phyloP scores from a whole-genome alignment of 768 basidiomycete species.

The Leccinum olivaceopallidum region DNA sequence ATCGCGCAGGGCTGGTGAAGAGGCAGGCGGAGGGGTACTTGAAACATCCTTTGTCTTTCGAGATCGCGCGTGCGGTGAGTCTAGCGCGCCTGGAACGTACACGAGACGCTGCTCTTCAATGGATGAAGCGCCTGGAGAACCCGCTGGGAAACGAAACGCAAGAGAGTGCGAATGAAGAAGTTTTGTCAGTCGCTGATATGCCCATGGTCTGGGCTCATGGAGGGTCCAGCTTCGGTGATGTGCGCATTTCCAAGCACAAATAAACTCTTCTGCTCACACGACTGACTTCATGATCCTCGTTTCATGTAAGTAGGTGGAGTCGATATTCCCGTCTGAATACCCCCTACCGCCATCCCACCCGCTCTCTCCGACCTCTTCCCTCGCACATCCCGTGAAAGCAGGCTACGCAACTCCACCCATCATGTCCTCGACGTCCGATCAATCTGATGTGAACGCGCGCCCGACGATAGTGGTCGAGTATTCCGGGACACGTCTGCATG shows the following conservation, averaged over 20 bases:
- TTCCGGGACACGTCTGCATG: constrained; percentile 32
- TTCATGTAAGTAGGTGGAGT: constrained; percentile 32
- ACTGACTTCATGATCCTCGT: background rate
- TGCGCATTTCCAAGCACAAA: constrained; percentile 2
- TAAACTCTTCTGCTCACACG: too few species aligned
- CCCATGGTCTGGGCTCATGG: constrained; percentile 14
- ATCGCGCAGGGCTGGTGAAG: constrained; percentile 41
- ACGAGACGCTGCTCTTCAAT: constrained; percentile 20
- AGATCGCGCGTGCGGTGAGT: constrained; percentile 30
- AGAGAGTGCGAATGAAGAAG: background rate
- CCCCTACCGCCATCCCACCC: constrained; percentile 29
- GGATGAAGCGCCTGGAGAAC: constrained; percentile 19
- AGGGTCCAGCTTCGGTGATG: constrained; percentile 33
- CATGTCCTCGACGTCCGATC: background rate
- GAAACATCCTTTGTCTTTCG: constrained; percentile 48
- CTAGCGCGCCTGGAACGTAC: constrained; percentile 9
- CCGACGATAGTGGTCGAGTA: constrained; percentile 17
- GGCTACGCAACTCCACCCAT: constrained; percentile 4
- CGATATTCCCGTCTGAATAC: constrained; percentile 37
- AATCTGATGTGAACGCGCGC: background rate
- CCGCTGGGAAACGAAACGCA: background rate
- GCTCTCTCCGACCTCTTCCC: constrained; percentile 24
- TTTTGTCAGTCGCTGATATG: constrained; percentile 6
- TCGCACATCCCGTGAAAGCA: constrained; percentile 11
- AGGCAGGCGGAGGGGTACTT: constrained; percentile 36